Conservation (phyloP, 163 green algal genomes). For the Scenedesmus sp. region DNA sequence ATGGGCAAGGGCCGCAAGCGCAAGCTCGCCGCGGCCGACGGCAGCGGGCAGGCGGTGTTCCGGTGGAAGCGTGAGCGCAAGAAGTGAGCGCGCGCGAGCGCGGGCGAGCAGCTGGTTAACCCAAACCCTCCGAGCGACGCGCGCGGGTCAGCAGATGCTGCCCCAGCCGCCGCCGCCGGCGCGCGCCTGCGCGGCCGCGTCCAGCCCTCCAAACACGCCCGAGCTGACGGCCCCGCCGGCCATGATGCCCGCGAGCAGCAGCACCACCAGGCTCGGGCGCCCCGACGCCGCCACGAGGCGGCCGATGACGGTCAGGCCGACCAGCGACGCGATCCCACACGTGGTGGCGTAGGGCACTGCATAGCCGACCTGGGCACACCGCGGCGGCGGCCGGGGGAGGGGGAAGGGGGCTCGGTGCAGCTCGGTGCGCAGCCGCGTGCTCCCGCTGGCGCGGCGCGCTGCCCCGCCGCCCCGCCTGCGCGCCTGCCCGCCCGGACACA, state of each 20-base stretch:
- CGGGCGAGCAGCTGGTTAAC: background rate
- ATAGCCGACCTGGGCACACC: too few relatives aligned
- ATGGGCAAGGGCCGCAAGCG: constrained; percentile 81
- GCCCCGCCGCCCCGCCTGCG: too few relatives aligned
- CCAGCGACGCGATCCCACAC: constrained; percentile 12
- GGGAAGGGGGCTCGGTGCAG: too few relatives aligned
- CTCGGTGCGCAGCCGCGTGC: too few relatives aligned
- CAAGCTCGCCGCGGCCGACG: constrained; percentile 57
- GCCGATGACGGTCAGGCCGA: constrained; percentile 24
- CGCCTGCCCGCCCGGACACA: too few relatives aligned
- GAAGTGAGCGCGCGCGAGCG: too few relatives aligned
- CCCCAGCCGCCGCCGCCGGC: constrained; percentile 17
- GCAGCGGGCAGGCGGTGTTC: constrained; percentile 56
- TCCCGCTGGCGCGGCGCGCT: too few relatives aligned
- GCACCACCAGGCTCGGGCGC: constrained; percentile 27
- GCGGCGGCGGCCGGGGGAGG: too few relatives aligned
- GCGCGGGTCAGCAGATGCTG: constrained; percentile 31
- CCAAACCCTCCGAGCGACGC: background rate
- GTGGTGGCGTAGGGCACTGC: constrained; percentile 11
- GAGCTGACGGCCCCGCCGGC: constrained; percentile 7
- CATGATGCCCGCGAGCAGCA: constrained; percentile 45
- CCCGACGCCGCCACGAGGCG: constrained; percentile 16
- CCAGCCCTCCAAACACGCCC: constrained; percentile 41
- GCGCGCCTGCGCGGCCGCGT: constrained; percentile 24
- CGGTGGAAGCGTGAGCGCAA: constrained; percentile 72